Base-by-base conservation (phyloP, 257 asterid genomes). In the Gynochthodes officinalis region DNA sequence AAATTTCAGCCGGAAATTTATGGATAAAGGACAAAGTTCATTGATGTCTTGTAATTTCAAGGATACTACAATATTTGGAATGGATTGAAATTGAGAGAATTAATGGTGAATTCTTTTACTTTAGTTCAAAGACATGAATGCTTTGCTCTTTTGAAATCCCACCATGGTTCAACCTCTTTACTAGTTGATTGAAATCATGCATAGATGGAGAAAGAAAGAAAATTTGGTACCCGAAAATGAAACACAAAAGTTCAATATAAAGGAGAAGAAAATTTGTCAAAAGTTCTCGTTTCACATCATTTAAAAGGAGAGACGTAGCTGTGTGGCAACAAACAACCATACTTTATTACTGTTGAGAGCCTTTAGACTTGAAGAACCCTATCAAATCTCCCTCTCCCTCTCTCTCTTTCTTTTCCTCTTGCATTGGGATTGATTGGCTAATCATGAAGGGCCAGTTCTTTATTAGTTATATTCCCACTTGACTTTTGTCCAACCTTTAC, bases 351-450 rank as follows among this genome's bases (percentile, higher is more conserved):
- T 48, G 78, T 64, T 53, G 73, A 60, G 43, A 44, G 61, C 49
- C 63, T 59, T 68, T 48, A 76, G 72, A 23, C 60, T 66, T 16
- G 13, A 67, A 65, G 55, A 67, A 40, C 11, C 27, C 50, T 69
- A 58, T 67, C 74, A 64, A 49, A 40, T 64, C 55, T 54, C 58
- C 61, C 64, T 35, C 69, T 74, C 35, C 35, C 67, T 64, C 67
- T 54, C 62, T 49, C 58, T 13, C 35, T 28, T 28, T 65, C n/a
- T 43, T 35, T 74, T 55, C 71, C 75, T 53, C 55, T 72, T 75
- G 73, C 59, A 55, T 78, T 57, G 58, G 74, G 68, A 64, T 64
- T 78, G 86, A 82, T 78, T 78, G 77, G 78, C 58, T 71, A 76
- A 79, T 82, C 55, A 79, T 79, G 80, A 74, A 77, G 71, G 75